Conservation (phyloP, 495 filamentous ascomycete genomes). For the Lophium mytilinum region DNA sequence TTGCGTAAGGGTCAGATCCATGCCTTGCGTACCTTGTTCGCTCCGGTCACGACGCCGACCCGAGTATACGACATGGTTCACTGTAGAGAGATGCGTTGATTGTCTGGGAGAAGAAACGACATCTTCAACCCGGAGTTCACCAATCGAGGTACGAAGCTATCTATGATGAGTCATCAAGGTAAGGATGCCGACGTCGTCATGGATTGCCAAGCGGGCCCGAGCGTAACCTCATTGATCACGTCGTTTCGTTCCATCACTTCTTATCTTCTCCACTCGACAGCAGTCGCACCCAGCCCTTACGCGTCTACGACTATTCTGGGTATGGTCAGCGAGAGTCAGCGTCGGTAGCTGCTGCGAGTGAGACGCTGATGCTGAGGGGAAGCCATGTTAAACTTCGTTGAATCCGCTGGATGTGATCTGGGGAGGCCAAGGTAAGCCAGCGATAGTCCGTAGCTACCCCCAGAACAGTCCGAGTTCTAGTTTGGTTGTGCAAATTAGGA, state of each 20-base stretch:
- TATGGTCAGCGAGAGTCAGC: neutral
- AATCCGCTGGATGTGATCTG: neutral
- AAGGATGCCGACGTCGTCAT: no score
- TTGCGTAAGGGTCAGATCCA: no score
- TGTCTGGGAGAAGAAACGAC: no score
- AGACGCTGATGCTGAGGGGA: neutral
- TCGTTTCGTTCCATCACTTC: no score
- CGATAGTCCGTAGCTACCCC: no score
- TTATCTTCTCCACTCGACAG: slow-evolving; percentile 11
- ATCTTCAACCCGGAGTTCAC: no score
- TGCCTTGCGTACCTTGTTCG: slow-evolving; percentile 31
- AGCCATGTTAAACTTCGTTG: neutral
- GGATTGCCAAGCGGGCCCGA: no score
- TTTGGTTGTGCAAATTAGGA: neutral
- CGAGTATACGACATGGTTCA: slow-evolving; percentile 23
- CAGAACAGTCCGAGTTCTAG: neutral
- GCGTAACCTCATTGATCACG: no score
- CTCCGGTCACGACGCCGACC: slow-evolving; percentile 38
- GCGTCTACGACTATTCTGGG: neutral
- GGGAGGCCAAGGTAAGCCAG: neutral
- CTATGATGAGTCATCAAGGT: no score
- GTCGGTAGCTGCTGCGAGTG: neutral
- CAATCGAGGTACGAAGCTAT: no score
- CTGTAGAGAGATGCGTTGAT: no score
- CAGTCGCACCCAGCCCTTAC: slow-evolving; percentile 1